Evolutionary conservation across 2,329 filamentous ascomycete genomes (phyloP).

Genomic region (Aureobasidium namibiae): DNA sequence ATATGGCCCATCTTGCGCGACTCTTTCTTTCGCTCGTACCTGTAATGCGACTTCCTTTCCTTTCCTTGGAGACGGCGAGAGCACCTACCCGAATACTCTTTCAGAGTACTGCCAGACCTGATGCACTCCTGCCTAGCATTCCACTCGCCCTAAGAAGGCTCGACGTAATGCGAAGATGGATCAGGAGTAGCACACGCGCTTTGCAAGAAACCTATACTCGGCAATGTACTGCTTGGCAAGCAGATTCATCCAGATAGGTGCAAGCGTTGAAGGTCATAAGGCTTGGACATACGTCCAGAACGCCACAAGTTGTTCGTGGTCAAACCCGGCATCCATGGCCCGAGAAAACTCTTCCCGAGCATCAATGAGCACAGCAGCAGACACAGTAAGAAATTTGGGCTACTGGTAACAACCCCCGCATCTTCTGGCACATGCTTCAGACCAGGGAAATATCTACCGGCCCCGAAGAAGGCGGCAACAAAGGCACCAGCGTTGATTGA

Average conservation of each 20-base stretch:
- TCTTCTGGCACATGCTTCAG: background rate
- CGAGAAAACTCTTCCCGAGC: constrained; percentile 16
- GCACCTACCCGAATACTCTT: background rate
- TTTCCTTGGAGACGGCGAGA: constrained; percentile 5
- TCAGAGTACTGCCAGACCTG: constrained; percentile 6
- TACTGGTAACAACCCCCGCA: background rate
- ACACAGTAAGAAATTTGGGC: background rate
- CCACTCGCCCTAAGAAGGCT: constrained; percentile 25
- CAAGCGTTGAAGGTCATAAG: constrained; percentile 25
- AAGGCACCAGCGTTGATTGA: background rate
- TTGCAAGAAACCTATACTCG: constrained; percentile 14
- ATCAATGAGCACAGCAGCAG: constrained; percentile 48
- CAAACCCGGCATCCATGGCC: background rate
- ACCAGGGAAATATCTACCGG: background rate
- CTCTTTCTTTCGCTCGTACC: constrained; percentile 19
- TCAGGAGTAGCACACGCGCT: constrained; percentile 50
- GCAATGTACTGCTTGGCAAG: constrained; percentile 16
- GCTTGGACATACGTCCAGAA: constrained; percentile 18
- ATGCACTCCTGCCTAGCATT: constrained; percentile 10
- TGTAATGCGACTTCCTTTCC: background rate
- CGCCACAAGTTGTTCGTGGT: background rate
- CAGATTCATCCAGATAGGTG: constrained; percentile 22
- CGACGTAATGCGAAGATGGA: constrained; percentile 30
- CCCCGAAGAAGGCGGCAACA: too few species aligned
- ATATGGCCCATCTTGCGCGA: constrained; percentile 22